Percentiles rank a stretch among this genome's conserved stretches.
Evolutionary conservation across 2,329 filamentous ascomycete genomes (phyloP).

Genomic region (Aureobasidium sp.): DNA sequence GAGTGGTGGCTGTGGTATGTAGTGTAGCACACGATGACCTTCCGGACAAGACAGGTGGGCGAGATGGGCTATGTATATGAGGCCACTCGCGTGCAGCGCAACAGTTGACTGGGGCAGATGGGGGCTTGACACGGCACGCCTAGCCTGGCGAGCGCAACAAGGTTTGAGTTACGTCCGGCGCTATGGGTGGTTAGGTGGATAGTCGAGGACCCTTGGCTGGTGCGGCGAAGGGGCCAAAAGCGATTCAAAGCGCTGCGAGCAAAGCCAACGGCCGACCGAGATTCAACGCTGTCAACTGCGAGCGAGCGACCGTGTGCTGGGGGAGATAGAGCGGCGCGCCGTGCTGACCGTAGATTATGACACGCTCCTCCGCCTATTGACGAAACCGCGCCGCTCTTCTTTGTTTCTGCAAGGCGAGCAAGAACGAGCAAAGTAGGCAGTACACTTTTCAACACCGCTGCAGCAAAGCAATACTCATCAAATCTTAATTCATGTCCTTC

Average conservation of each 20-base stretch:
- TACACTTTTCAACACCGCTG: neutral
- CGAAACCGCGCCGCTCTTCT: neutral
- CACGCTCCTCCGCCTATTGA: neutral
- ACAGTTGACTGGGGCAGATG: conserved; percentile 10
- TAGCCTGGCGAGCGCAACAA: conserved; percentile 10
- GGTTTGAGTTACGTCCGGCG: conserved; percentile 14
- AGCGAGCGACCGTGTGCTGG: neutral
- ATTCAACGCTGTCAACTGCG: conserved; percentile 12
- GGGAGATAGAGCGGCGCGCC: neutral
- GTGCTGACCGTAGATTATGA: conserved; percentile 8
- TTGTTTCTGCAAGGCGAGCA: neutral
- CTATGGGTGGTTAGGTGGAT: conserved; percentile 8
- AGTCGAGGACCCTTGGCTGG: conserved; percentile 13
- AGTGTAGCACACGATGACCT: conserved; percentile 15
- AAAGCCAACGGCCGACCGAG: conserved; percentile 10
- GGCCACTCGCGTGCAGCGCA: neutral
- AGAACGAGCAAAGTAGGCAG: neutral
- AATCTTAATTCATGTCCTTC: conserved; percentile 7
- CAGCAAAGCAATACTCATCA: conserved; percentile 11
- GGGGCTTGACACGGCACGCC: conserved; percentile 15
- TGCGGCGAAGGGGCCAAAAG: conserved; percentile 6
- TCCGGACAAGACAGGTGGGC: conserved; percentile 6
- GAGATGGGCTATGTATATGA: conserved; percentile 14
- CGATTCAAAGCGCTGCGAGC: conserved; percentile 8
- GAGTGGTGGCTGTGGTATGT: conserved; percentile 11